Conservation (phyloP, 805 yeast genomes). For the Myxozyma geophila region DNA sequence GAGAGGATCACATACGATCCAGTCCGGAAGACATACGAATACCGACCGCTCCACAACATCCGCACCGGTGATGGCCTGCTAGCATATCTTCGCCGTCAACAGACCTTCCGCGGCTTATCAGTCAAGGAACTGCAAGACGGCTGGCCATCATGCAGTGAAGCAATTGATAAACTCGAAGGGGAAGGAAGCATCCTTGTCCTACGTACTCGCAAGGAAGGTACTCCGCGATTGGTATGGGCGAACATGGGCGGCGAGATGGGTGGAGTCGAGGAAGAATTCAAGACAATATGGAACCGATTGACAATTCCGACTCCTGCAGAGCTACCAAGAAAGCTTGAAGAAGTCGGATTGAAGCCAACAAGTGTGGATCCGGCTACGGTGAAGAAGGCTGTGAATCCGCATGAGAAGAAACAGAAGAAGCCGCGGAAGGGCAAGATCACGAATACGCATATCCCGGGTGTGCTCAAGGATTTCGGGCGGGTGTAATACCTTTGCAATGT, state of each 20-base stretch:
- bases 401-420: slow-evolving; percentile 80
- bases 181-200: slow-evolving; percentile 69
- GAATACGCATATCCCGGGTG: slow-evolving; percentile 94
- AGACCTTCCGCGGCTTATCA: slow-evolving; percentile 83
- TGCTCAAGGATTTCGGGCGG: slow-evolving; percentile 70
- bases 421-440: slow-evolving; percentile 93
- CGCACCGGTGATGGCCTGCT: slow-evolving; percentile 78
- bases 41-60: slow-evolving; percentile 86
- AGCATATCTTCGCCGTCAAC: slow-evolving; percentile 73
- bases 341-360: slow-evolving; percentile 92
- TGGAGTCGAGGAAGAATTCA: slow-evolving; percentile 78
- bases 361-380: slow-evolving; percentile 97
- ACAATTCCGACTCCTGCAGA: slow-evolving; percentile 82
- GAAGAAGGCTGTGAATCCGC: slow-evolving; percentile 62
- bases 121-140: slow-evolving; percentile 87
- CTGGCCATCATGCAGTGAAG: slow-evolving; percentile 86
- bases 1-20: slow-evolving; percentile 76
- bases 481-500: not conserved
- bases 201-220: slow-evolving; percentile 88
- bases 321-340: slow-evolving; percentile 74
- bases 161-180: slow-evolving; percentile 76
- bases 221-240: slow-evolving; percentile 93
- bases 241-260: slow-evolving; percentile 77
- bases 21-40: slow-evolving; percentile 69
- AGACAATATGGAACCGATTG: slow-evolving; percentile 76